Conservation (phyloP, 2,329 filamentous ascomycete genomes). For the Colletotrichum brevisporum region DNA sequence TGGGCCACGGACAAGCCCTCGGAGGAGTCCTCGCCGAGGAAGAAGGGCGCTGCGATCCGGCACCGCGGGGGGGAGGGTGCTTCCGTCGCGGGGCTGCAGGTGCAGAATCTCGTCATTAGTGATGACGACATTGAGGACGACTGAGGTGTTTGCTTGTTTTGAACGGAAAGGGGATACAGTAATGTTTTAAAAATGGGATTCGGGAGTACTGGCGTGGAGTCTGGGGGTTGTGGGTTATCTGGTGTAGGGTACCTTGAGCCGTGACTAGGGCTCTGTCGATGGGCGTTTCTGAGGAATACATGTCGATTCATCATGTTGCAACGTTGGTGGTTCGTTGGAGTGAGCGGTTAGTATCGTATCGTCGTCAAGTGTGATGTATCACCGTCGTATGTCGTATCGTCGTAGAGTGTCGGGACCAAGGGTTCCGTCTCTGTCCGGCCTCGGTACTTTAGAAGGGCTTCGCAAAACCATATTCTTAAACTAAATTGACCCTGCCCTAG, state of each 20-base stretch:
- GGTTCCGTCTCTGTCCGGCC: too few relatives aligned
- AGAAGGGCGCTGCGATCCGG: conserved; percentile 58
- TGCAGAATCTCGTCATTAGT: conserved; percentile 79
- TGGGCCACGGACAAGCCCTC: conserved; percentile 75
- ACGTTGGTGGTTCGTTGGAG: too few relatives aligned
- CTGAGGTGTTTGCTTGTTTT: neutral
- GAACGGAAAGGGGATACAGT: neutral
- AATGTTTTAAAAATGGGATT: neutral
- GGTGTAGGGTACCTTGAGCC: neutral
- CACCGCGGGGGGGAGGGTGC: conserved; percentile 47
- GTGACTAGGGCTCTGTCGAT: neutral
- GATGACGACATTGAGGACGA: conserved; percentile 88
- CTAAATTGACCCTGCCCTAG: too few relatives aligned
- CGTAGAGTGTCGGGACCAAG: too few relatives aligned
- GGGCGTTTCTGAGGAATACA: neutral
- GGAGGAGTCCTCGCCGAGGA: conserved; percentile 66
- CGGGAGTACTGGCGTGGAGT: neutral
- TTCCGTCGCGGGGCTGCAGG: conserved; percentile 59
- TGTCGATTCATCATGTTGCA: neutral
- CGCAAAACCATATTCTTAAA: too few relatives aligned
- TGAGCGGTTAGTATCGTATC: too few relatives aligned
- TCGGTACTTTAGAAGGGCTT: too few relatives aligned
- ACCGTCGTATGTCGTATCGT: too few relatives aligned
- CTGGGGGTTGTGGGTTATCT: neutral
- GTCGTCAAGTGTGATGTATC: too few relatives aligned